Evolutionary conservation across 2,329 filamentous ascomycete genomes (phyloP).

Genomic region (Cryphonectria radicalis): DNA sequence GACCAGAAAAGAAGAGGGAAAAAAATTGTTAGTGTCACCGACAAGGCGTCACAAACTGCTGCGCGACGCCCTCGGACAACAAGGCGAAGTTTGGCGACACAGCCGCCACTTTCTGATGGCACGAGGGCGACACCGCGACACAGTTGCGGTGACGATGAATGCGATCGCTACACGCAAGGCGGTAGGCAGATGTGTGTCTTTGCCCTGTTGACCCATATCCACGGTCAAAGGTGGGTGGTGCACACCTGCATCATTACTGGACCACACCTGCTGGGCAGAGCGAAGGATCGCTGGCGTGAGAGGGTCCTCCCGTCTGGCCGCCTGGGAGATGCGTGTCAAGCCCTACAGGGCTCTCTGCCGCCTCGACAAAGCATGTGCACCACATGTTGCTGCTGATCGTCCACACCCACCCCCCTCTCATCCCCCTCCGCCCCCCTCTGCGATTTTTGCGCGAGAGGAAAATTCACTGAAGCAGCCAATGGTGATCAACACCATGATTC

Average conservation of each 20-base stretch:
- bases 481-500: background rate
- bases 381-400: background rate
- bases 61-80: background rate
- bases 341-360: slow-evolving; percentile 14
- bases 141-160: background rate
- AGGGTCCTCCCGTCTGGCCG: slow-evolving; percentile 19
- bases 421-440: background rate
- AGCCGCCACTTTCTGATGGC: slow-evolving; percentile 2
- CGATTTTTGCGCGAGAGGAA: background rate
- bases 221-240: background rate
- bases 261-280: background rate
- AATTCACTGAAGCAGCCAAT: background rate
- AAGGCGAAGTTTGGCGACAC: slow-evolving; percentile 1
- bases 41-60: background rate
- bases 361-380: background rate
- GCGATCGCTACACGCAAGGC: background rate
- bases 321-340: slow-evolving; percentile 11
- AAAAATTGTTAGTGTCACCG: slow-evolving; percentile 22
- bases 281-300: slow-evolving; percentile 18
- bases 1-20: background rate
- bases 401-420: background rate
- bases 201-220: background rate
- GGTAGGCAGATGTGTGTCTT: background rate
- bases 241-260: background rate
- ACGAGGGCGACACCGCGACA: background rate